Percentiles rank a stretch among this genome's conserved stretches.
Evolutionary conservation across 495 filamentous ascomycete genomes (phyloP).

Genomic region (Aspergillus haitiensis): DNA sequence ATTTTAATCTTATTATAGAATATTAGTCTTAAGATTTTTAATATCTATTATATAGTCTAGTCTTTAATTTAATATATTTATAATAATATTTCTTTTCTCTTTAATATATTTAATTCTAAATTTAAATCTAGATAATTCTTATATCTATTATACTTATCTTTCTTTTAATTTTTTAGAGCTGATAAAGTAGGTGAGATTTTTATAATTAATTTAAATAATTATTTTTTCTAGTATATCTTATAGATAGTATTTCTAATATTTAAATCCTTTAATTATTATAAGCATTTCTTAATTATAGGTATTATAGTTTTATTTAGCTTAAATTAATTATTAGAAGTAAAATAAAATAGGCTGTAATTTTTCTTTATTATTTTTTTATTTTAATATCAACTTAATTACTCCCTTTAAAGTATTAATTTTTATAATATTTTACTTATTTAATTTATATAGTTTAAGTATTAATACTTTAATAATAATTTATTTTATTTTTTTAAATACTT

Average conservation of each 20-base stretch:
- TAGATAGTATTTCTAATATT: conserved; percentile 4
- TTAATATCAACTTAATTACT: conserved; percentile 8
- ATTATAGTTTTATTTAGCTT: conserved; percentile 5
- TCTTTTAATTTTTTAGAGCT: not conserved
- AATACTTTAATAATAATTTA: conserved; percentile 1
- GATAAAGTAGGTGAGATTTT: not conserved
- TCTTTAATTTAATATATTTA: too few relatives aligned
- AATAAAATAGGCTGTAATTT: not conserved
- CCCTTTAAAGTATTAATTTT: conserved; percentile 9
- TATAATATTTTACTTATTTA: not conserved
- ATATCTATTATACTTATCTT: not conserved
- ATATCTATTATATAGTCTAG: too few relatives aligned
- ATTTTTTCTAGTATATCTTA: not conserved
- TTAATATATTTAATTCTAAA: too few relatives aligned
- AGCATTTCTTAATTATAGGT: too few relatives aligned
- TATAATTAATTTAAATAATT: conserved; percentile 7
- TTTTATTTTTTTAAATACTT: not conserved
- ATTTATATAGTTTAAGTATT: conserved; percentile 1
- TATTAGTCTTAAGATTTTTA: too few relatives aligned
- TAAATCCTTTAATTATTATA: conserved; percentile 12
- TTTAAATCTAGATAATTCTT: not conserved
- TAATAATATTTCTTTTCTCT: too few relatives aligned
- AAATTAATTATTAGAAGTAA: conserved; percentile 2
- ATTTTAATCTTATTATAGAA: too few relatives aligned
- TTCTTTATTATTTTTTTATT: conserved; percentile 6